Conservation (phyloP, 2,329 filamentous ascomycete genomes). For the Hypoxylon sp. region DNA sequence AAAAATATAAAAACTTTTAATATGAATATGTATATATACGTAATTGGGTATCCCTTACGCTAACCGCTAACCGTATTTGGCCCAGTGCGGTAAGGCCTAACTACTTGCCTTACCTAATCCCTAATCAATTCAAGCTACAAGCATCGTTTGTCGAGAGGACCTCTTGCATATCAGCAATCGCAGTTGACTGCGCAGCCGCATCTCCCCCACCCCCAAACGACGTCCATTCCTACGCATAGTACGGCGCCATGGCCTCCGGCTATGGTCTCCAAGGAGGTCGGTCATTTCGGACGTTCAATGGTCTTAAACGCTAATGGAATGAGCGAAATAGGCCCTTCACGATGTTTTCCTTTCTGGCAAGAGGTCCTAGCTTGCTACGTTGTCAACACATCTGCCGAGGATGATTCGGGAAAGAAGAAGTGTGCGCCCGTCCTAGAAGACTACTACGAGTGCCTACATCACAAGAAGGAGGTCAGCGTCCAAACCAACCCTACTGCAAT, state of each 20-base stretch:
- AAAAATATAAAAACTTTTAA: no score
- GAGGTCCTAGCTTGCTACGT: conserved; percentile 99
- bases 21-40: no score
- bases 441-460: conserved; percentile 98
- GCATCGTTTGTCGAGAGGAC: conserved; percentile 29
- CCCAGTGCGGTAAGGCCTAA: conserved; percentile 19
- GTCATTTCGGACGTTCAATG: conserved; percentile 50
- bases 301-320: conserved; percentile 36
- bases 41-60: no score
- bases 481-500: not conserved
- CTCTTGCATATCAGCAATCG: conserved; percentile 36
- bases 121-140: conserved; percentile 23
- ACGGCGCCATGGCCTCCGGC: conserved; percentile 77
- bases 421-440: conserved; percentile 89
- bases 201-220: conserved; percentile 20
- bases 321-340: conserved; percentile 65
- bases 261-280: conserved; percentile 84
- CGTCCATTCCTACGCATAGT: conserved; percentile 23
- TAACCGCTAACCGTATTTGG: conserved; percentile 6
- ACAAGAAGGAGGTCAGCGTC: conserved; percentile 91
- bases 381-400: conserved; percentile 85
- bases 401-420: conserved; percentile 85
- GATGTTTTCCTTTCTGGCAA: conserved; percentile 99
- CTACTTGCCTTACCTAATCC: conserved; percentile 31
- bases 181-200: conserved; percentile 38